phyloP scores from a whole-genome alignment of 208 protist species.

The Leishmania guyanensis region DNA sequence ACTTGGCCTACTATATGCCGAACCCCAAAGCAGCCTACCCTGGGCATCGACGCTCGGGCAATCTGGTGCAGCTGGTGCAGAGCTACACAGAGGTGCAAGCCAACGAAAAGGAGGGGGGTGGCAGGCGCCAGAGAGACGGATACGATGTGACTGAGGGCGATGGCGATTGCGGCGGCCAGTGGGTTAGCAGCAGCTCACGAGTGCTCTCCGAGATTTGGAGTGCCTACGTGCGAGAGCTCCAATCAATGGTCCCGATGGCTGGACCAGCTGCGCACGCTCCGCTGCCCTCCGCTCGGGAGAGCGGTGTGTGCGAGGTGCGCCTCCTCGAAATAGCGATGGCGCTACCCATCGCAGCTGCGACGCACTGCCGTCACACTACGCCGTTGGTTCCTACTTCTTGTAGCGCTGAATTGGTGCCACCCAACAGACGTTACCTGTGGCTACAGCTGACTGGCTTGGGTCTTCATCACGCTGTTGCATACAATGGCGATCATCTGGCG shows the following conservation, averaged over 20 bases:
- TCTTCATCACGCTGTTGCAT: constrained; percentile 45
- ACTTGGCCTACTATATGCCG: constrained; percentile 26
- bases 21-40: background rate
- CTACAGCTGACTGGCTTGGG: constrained; percentile 39
- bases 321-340: constrained; percentile 7
- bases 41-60: constrained; percentile 1
- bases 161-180: background rate
- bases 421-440: constrained; percentile 21
- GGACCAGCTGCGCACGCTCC: background rate
- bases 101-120: background rate
- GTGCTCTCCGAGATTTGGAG: constrained; percentile 20
- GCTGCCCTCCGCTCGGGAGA: background rate
- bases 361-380: background rate
- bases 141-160: background rate
- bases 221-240: constrained; percentile 17
- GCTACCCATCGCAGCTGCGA: background rate
- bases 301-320: constrained; percentile 26
- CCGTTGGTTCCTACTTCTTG: background rate
- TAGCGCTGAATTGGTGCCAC: background rate
- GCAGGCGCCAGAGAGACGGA: background rate
- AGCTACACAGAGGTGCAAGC: constrained; percentile 20
- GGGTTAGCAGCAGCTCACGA: background rate
- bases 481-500: constrained; percentile 56
- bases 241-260: background rate
- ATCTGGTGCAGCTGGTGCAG: constrained; percentile 29